Percentiles rank a stretch among this genome's conserved stretches.
Evolutionary conservation across 2,329 filamentous ascomycete species (phyloP).

Genomic region (Aureobasidium pullulans): DNA sequence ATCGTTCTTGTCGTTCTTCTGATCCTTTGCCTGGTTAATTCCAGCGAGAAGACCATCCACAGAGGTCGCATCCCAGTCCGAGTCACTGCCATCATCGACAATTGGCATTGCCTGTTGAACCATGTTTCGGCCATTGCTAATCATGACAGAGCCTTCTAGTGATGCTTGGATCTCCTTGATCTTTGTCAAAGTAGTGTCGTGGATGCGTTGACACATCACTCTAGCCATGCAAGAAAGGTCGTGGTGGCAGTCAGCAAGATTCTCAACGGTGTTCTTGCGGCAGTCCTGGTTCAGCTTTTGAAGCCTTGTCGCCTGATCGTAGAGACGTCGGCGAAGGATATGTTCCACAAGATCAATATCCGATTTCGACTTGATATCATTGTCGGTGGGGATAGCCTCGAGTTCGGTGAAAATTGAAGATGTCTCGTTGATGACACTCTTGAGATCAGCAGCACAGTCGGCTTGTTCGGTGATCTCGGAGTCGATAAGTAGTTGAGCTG

Average conservation of each 20-base stretch:
- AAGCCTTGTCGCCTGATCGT: constrained; percentile 2
- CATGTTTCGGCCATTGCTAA: not conserved
- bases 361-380: constrained; percentile 1
- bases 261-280: not conserved
- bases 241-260: constrained; percentile 7
- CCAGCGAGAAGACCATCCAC: not conserved
- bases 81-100: not conserved
- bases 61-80: constrained; percentile 3
- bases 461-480: not conserved
- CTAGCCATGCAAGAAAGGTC: constrained; percentile 10
- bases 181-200: constrained; percentile 2
- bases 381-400: not conserved
- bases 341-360: not conserved
- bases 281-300: constrained; percentile 5
- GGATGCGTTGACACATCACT: constrained; percentile 10
- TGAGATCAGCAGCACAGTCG: not conserved
- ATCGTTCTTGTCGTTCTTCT: not conserved
- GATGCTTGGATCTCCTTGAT: constrained; percentile 6
- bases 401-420: not conserved
- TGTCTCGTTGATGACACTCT: constrained; percentile 3
- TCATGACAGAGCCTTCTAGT: constrained; percentile 3
- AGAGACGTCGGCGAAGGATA: not conserved
- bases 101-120: not conserved
- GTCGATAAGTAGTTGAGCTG: not conserved
- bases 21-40: not conserved